Evolutionary conservation across 257 asterid genomes (phyloP), one percentile per base, ranked within the genome.

Genomic region (Solanum acaule): DNA sequence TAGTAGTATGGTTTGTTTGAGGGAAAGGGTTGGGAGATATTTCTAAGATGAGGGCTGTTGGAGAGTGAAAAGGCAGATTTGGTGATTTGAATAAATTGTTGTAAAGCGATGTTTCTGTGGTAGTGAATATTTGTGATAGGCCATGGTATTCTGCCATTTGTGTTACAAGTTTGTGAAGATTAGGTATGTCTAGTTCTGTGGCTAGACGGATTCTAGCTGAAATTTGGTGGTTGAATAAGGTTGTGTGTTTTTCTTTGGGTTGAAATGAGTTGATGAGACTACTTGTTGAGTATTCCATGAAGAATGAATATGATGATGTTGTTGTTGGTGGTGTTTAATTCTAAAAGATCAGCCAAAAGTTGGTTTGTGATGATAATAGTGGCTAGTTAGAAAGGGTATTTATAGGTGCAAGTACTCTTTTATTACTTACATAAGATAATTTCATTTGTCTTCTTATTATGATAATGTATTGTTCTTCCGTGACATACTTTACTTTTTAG

Each of bases 111-210:
- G 86, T 10, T 9, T 81, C 70, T 29, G 86, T 81, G 38, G 70
- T 81, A 31, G 70, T 49, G 68, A 49, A 49, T 31, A 81, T 29
- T 29, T 81, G 42, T 46, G 86, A 46, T 6, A 81, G 29, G 44
- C 86, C 86, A 81, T 81, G 86, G 42, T 46, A 46, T 22, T 81
- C 86, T 81, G 86, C 86, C 86, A 81, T 81, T 46, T 46, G 68
- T 10, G 68, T 81, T 5, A 81, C 20, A 4, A 81, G 86, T 81
- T 81, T 81, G 86, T 81, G 40, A 81, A 81, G 86, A 27, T 16
- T 37, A 46, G 86, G 86, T 27, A 81, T 16, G 86, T 81, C 86
- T 18, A 29, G 0, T 49, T 81, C 42, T 2, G 86, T 81, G 4
- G 86, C 86, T 4, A 81, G 1, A 15, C 86, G 86, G 86, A 81